These are phyloP conservation scores for Epichloe festucae DNA, from an alignment of 2,329 filamentous ascomycete genomes.

Conservation along the genomic window DNA sequence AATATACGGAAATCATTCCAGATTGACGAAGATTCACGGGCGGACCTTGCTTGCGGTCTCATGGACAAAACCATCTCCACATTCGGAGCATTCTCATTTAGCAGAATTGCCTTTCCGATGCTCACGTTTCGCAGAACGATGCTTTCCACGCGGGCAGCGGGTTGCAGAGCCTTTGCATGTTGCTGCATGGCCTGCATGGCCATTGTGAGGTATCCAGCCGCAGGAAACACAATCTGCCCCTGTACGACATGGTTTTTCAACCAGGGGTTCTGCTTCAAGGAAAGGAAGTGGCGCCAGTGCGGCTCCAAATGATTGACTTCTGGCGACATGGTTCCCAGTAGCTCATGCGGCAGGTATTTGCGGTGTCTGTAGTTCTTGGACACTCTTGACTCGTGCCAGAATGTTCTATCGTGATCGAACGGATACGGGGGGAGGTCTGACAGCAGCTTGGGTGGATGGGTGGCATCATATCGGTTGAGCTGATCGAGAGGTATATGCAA, in stretches of 20 bases:
- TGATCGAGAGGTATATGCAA: no score
- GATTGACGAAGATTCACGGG: no score
- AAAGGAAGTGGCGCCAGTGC: slow-evolving; percentile 7
- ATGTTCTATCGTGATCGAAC: slow-evolving; percentile 11
- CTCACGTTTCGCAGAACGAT: no score
- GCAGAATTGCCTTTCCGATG: no score
- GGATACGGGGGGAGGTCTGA: slow-evolving; percentile 11
- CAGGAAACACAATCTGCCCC: slow-evolving; percentile 23
- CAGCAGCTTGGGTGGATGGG: neutral
- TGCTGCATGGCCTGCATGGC: slow-evolving; percentile 6
- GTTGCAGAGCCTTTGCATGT: no score
- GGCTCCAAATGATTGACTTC: slow-evolving; percentile 9
- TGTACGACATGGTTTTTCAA: slow-evolving; percentile 21
- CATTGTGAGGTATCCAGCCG: slow-evolving; percentile 22
- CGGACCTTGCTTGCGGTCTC: no score
- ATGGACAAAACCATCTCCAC: no score
- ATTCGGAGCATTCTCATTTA: no score
- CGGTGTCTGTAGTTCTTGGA: slow-evolving; percentile 7
- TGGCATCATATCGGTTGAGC: no score
- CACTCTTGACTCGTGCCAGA: slow-evolving; percentile 13
- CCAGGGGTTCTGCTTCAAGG: slow-evolving; percentile 16
- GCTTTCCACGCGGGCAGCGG: no score
- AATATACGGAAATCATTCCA: no score
- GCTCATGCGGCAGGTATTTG: slow-evolving; percentile 2
- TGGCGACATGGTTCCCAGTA: slow-evolving; percentile 6